phyloP scores from a whole-genome alignment of 129 eudicot genomes.

The Pulicaria dysenterica region DNA sequence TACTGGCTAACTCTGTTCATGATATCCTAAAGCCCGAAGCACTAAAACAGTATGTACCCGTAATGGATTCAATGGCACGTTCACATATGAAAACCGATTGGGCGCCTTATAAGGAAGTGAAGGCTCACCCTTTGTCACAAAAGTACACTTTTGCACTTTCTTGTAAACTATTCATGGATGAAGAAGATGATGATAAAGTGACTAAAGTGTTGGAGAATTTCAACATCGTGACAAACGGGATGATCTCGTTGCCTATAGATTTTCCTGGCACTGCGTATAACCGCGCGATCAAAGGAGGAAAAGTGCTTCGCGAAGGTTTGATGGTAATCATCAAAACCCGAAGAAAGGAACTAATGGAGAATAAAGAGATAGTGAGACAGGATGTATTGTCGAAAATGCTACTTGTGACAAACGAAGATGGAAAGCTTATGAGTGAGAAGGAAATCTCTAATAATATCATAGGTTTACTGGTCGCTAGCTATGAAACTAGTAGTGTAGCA shows the following conservation, averaged over 20 bases:
- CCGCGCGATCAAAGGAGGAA: constrained; percentile 39
- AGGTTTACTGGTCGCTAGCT: constrained; percentile 42
- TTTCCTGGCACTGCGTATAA: constrained; percentile 41
- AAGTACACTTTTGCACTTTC: constrained; percentile 41
- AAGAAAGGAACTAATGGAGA: constrained; percentile 32
- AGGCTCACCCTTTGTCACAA: constrained; percentile 39
- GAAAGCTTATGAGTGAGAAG: constrained; percentile 32
- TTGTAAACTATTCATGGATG: constrained; percentile 39
- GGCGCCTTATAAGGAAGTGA: constrained; percentile 30
- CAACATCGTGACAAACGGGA: constrained; percentile 28
- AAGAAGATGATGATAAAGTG: constrained; percentile 31
- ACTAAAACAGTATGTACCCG: constrained; percentile 28
- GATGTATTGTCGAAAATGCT: constrained; percentile 43
- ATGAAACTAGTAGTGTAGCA: constrained; percentile 44
- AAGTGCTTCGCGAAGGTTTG: constrained; percentile 29
- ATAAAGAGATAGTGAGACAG: constrained; percentile 10
- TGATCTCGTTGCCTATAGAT: constrained; percentile 42
- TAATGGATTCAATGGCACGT: constrained; percentile 46
- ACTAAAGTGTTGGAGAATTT: constrained; percentile 21
- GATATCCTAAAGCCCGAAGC: constrained; percentile 45
- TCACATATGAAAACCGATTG: constrained; percentile 35
- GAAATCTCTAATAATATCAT: constrained; percentile 43
- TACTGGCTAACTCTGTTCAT: constrained; percentile 25
- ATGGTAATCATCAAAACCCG: constrained; percentile 31
- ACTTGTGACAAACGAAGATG: constrained; percentile 33